A percentile compares a stretch with the other conserved stretches of the same genome.
Evolutionary conservation across 805 yeast species (phyloP).

Genomic region (Spathaspora arborariae): DNA sequence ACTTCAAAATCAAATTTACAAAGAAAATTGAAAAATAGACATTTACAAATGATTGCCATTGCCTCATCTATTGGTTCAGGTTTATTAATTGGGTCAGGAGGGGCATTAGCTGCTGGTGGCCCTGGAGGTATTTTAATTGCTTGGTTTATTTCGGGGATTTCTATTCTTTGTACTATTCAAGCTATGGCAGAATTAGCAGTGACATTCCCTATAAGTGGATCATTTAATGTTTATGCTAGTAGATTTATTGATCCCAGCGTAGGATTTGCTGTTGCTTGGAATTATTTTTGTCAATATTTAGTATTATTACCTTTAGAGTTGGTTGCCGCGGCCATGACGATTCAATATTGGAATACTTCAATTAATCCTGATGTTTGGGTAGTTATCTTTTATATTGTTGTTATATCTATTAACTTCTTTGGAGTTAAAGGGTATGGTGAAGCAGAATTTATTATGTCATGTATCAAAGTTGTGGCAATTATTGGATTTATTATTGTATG

Average conservation of each 20-base stretch:
- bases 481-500: conserved; percentile 60
- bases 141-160: conserved; percentile 34
- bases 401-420: conserved; percentile 31
- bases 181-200: conserved; percentile 46
- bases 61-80: conserved; percentile 44
- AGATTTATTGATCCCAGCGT: conserved; percentile 62
- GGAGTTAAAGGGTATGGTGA: conserved; percentile 47
- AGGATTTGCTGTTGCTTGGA: conserved; percentile 74
- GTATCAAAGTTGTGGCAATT: conserved; percentile 55
- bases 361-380: conserved; percentile 37
- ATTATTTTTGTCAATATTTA: conserved; percentile 55
- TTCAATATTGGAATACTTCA: conserved; percentile 30
- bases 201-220: conserved; percentile 40
- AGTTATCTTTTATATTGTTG: conserved; percentile 29
- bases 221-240: conserved; percentile 55
- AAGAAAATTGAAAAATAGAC: conserved; percentile 30
- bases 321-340: conserved; percentile 33
- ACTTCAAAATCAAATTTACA: conserved; percentile 37
- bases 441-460: conserved; percentile 60
- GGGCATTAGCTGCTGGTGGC: conserved; percentile 35
- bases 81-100: conserved; percentile 39
- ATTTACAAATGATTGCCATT: conserved; percentile 42
- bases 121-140: conserved; percentile 39
- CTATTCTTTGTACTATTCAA: conserved; percentile 37
- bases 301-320: conserved; percentile 64